A percentile compares a stretch with the other conserved stretches of the same genome.
These are phyloP conservation scores for Neurospora sp. DNA, from an alignment of 495 filamentous ascomycete genomes.

Conservation along the genomic window DNA sequence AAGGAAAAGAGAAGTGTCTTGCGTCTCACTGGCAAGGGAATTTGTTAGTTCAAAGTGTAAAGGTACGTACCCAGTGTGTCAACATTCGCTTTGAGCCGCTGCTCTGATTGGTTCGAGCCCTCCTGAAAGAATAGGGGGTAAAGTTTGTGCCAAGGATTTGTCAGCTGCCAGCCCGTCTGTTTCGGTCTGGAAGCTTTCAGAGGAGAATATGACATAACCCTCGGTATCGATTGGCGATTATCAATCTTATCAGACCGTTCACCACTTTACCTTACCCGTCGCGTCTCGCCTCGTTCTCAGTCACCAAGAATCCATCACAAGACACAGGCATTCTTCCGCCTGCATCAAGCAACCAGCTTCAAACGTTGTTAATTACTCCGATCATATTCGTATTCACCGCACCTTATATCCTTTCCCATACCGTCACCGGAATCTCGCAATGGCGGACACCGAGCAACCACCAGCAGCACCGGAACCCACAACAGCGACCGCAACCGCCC, in stretches of 20 bases:
- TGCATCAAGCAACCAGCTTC: not conserved
- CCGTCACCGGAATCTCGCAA: not conserved
- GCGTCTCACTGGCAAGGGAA: not conserved
- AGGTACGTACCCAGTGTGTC: not conserved
- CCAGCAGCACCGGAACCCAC: conserved; percentile 9
- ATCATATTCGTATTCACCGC: not conserved
- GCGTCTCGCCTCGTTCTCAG: not conserved
- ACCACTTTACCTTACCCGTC: not conserved
- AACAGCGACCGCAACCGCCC: conserved; percentile 8
- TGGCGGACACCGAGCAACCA: conserved; percentile 17
- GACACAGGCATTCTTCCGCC: not conserved
- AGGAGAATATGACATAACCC: not conserved
- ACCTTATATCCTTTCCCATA: not conserved
- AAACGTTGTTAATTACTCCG: not conserved
- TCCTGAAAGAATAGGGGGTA: not conserved
- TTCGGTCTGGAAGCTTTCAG: not conserved
- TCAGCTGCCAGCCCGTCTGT: not conserved
- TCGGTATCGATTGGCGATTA: not conserved
- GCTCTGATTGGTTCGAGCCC: not conserved
- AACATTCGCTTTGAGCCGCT: not conserved
- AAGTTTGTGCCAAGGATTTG: not conserved
- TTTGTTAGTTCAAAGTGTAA: not conserved
- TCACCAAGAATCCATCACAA: not conserved
- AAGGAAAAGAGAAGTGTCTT: not conserved
- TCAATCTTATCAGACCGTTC: not conserved